A percentile compares a stretch with the other conserved stretches of the same genome.
These are phyloP conservation scores for Raphanus sativus DNA, from an alignment of 345 rosid species.

Conservation along the genomic window DNA sequence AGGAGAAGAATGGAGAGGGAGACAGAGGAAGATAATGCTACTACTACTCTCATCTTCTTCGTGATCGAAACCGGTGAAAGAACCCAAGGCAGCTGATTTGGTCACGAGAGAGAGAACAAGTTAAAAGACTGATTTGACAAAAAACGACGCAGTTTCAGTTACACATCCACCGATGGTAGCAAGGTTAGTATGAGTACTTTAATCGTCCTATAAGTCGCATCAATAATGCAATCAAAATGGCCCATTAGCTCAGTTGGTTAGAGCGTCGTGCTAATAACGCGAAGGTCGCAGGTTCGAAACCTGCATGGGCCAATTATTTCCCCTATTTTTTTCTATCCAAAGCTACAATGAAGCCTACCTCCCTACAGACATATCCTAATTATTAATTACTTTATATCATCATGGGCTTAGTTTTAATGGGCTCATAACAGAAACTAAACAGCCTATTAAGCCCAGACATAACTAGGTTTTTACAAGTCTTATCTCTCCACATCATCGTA, in stretches of 20 bases:
- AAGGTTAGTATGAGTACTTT: not conserved
- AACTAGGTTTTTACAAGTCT: conserved; percentile 14
- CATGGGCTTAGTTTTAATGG: not conserved
- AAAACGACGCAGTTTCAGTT: conserved; percentile 25
- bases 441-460: not conserved
- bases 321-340: too few species aligned
- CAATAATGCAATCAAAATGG: not conserved
- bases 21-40: conserved; percentile 19
- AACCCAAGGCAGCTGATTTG: conserved; percentile 23
- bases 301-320: conserved; percentile 21
- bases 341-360: not conserved
- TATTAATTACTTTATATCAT: not conserved
- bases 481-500: not conserved
- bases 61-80: conserved; percentile 32
- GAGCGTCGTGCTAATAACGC: conserved; percentile 97
- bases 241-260: conserved; percentile 59
- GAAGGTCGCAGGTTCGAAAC: conserved; percentile 60
- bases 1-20: conserved; percentile 25
- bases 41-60: conserved; percentile 49
- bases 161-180: not conserved
- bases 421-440: not conserved
- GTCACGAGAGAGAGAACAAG: not conserved
- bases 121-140: not conserved
- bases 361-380: not conserved
- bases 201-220: too few species aligned